Percentiles rank a stretch among this genome's conserved stretches.
Conservation (phyloP, 306 rosid genomes). For the Nissolia schottii region DNA sequence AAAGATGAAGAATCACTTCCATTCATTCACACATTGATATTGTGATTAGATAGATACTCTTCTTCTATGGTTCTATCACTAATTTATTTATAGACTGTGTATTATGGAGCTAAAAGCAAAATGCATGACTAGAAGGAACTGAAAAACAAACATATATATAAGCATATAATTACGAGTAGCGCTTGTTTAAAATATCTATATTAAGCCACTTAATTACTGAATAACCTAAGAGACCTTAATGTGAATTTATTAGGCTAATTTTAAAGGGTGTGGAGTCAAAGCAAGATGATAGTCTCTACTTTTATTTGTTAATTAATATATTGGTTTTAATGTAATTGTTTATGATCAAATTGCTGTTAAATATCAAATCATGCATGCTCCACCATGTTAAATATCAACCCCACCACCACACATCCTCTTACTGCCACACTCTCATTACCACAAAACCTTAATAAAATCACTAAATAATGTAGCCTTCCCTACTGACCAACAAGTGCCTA, state of each 20-base stretch:
- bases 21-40: no score
- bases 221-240: neutral
- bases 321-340: neutral
- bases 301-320: neutral
- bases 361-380: constrained; percentile 46
- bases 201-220: no score
- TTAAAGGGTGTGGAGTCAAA: constrained; percentile 11
- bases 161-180: no score
- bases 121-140: no score
- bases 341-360: constrained; percentile 17
- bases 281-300: constrained; percentile 16
- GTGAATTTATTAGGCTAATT: neutral
- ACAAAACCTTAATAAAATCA: constrained; percentile 22
- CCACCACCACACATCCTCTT: constrained; percentile 37
- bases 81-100: no score
- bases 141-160: no score
- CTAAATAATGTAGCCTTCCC: constrained; percentile 12
- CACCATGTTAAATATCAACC: constrained; percentile 38
- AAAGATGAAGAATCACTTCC: no score
- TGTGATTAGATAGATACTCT: no score
- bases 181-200: no score
- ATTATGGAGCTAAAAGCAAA: no score
- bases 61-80: no score
- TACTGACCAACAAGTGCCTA: constrained; percentile 30
- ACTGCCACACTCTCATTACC: constrained; percentile 28